Conservation (phyloP, 495 filamentous ascomycete genomes). For the Penicillium paradoxum region DNA sequence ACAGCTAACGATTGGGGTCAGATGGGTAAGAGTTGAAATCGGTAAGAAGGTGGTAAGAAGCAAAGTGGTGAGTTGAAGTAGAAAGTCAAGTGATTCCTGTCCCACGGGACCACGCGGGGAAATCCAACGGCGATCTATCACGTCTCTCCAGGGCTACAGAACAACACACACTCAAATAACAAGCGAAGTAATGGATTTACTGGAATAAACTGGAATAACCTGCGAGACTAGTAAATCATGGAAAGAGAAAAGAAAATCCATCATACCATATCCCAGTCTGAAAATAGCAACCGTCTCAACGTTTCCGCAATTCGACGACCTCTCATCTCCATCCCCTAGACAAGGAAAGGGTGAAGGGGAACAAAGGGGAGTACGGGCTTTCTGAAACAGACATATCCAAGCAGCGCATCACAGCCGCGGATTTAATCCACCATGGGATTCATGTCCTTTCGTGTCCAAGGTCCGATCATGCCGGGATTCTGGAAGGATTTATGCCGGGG, state of each 20-base stretch:
- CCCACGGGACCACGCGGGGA: constrained; percentile 20
- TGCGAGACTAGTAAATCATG: neutral
- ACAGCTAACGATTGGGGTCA: constrained; percentile 1
- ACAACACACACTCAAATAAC: neutral
- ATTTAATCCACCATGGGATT: constrained; percentile 52
- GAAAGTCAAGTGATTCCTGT: constrained; percentile 18
- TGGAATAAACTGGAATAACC: neutral
- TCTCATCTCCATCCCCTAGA: neutral
- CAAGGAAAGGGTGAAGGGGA: constrained; percentile 3
- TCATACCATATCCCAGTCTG: neutral
- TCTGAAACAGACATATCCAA: constrained; percentile 12
- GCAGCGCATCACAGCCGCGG: constrained; percentile 10
- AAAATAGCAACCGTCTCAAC: constrained; percentile 4
- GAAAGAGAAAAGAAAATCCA: neutral
- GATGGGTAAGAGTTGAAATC: neutral
- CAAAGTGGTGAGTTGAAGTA: neutral
- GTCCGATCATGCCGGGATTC: constrained; percentile 7
- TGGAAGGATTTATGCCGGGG: constrained; percentile 9
- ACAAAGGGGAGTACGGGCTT: constrained; percentile 1
- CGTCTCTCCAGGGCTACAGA: neutral
- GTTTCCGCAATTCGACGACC: constrained; percentile 1
- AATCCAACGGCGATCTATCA: constrained; percentile 1
- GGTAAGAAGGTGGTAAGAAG: neutral
- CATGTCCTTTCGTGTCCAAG: constrained; percentile 29
- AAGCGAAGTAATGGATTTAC: neutral